Conservation (phyloP, 169 alveolate genomes). For the Cryptosporidium bovis region DNA sequence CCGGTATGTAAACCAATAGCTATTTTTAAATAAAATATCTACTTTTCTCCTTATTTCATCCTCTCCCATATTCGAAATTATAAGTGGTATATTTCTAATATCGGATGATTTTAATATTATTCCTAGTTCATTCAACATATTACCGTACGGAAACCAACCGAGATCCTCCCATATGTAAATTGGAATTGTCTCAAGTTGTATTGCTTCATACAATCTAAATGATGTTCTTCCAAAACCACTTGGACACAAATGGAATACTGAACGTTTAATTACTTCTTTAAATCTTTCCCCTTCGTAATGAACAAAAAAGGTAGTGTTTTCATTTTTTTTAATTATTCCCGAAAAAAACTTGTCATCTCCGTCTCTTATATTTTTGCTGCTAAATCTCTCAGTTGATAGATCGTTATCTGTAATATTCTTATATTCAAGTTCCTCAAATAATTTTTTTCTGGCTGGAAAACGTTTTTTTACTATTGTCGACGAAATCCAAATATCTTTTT, state of each 20-base stretch:
- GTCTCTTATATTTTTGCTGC: not conserved
- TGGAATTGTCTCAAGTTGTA: constrained; percentile 74
- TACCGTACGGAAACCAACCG: constrained; percentile 60
- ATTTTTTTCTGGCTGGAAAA: constrained; percentile 66
- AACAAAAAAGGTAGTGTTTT: constrained; percentile 3
- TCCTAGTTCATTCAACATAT: constrained; percentile 38
- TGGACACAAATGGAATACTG: constrained; percentile 69
- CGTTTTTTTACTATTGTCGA: constrained; percentile 68
- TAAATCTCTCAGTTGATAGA: not conserved
- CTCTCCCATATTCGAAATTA: constrained; percentile 2
- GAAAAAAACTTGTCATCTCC: not conserved
- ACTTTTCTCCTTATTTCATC: constrained; percentile 14
- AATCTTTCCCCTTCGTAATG: constrained; percentile 68
- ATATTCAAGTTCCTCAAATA: constrained; percentile 30
- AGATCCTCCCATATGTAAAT: constrained; percentile 75
- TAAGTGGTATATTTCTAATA: constrained; percentile 8
- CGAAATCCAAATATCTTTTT: constrained; percentile 67
- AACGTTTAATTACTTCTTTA: constrained; percentile 58
- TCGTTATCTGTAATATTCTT: constrained; percentile 31
- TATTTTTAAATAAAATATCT: constrained; percentile 11
- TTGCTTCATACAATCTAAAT: constrained; percentile 68
- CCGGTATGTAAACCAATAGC: constrained; percentile 51
- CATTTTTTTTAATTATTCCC: not conserved
- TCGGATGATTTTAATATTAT: constrained; percentile 22
- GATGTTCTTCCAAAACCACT: constrained; percentile 76